A percentile compares a stretch with the other conserved stretches of the same genome.
Evolutionary conservation across 2,329 filamentous ascomycete species (phyloP).

Genomic region (Ceratocystis diversiconidia): DNA sequence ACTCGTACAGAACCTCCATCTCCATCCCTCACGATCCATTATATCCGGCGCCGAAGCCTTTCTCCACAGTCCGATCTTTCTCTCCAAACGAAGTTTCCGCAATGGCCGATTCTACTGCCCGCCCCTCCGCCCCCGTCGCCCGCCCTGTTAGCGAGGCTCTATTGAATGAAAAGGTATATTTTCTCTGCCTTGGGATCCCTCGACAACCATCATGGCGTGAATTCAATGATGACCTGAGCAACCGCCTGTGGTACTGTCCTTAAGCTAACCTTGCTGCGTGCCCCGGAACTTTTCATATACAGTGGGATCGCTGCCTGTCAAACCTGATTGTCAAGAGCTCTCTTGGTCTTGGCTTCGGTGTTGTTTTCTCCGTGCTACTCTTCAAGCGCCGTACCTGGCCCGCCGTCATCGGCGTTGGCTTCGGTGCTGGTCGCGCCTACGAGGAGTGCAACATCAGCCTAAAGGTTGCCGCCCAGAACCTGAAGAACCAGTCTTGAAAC

Average conservation of each 20-base stretch:
- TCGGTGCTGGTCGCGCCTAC: constrained; percentile 91
- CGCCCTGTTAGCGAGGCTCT: constrained; percentile 93
- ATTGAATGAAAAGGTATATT: constrained; percentile 89
- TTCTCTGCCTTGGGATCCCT: background rate
- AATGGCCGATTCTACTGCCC: constrained; percentile 41
- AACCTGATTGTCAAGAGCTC: constrained; percentile 94
- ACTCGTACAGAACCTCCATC: constrained; percentile 7
- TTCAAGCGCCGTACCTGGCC: constrained; percentile 98
- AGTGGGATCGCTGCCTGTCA: constrained; percentile 99
- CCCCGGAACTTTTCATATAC: constrained; percentile 4
- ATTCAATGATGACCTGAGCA: background rate
- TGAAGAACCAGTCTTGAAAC: constrained; percentile 33
- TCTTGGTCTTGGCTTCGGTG: constrained; percentile 89
- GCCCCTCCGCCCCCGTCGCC: constrained; percentile 34
- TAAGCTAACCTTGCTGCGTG: constrained; percentile 1
- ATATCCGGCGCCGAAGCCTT: constrained; percentile 10
- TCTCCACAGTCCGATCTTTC: constrained; percentile 8
- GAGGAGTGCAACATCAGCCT: constrained; percentile 89
- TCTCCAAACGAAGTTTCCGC: constrained; percentile 21
- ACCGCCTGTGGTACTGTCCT: background rate
- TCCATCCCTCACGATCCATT: constrained; percentile 7
- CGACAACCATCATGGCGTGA: no score
- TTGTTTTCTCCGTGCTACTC: constrained; percentile 94
- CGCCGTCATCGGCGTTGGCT: constrained; percentile 84
- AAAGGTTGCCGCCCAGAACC: constrained; percentile 45